These are phyloP conservation scores for Penicillium flavigenum DNA, from an alignment of 495 filamentous ascomycete genomes.

Conservation along the genomic window DNA sequence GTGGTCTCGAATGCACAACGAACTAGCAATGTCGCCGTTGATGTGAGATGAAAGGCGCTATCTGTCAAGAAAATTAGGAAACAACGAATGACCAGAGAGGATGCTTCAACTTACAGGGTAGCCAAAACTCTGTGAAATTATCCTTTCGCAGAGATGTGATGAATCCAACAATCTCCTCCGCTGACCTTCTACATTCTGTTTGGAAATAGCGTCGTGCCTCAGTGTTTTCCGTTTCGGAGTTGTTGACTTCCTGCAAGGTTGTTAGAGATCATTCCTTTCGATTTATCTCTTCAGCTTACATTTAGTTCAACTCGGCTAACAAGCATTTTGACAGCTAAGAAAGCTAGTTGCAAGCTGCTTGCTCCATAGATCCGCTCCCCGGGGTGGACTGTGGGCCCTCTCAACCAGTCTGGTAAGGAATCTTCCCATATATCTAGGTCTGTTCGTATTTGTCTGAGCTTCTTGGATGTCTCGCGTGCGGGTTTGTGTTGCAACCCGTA, in stretches of 20 bases:
- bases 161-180: constrained; percentile 55
- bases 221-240: constrained; percentile 42
- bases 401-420: constrained; percentile 46
- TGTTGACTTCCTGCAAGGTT: constrained; percentile 42
- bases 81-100: background rate
- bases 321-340: constrained; percentile 53
- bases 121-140: constrained; percentile 51
- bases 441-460: constrained; percentile 42
- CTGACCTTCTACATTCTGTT: constrained; percentile 48
- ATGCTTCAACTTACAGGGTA: constrained; percentile 39
- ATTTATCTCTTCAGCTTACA: constrained; percentile 26
- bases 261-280: constrained; percentile 7
- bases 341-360: constrained; percentile 52
- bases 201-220: constrained; percentile 51
- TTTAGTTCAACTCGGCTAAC: constrained; percentile 52
- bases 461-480: constrained; percentile 44
- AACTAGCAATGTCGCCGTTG: constrained; percentile 49
- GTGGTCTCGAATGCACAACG: constrained; percentile 50
- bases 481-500: constrained; percentile 47
- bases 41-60: constrained; percentile 51
- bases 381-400: constrained; percentile 27
- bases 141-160: constrained; percentile 45
- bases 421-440: constrained; percentile 51
- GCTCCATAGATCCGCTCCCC: constrained; percentile 41
- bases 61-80: constrained; percentile 34